Percentiles rank a stretch among this genome's conserved stretches.
Conservation (phyloP, 2,329 filamentous ascomycete species). For the Byssothecium circinans region DNA sequence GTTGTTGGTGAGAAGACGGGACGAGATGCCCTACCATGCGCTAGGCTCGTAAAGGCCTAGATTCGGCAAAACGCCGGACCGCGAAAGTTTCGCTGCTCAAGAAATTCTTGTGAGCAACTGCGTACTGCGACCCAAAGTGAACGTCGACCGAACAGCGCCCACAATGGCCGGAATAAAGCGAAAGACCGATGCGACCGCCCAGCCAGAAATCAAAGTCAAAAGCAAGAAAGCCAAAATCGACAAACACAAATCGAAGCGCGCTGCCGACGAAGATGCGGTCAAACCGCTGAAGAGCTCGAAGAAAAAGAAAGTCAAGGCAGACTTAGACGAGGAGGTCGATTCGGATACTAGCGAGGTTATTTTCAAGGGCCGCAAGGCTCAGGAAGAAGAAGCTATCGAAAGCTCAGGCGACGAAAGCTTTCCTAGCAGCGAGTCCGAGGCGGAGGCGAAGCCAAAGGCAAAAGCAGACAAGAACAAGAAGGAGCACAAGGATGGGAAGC, state of each 20-base stretch:
- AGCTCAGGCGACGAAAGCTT: slow-evolving; percentile 4
- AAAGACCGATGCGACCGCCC: slow-evolving; percentile 26
- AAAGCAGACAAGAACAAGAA: slow-evolving; percentile 25
- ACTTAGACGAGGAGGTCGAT: slow-evolving; percentile 36
- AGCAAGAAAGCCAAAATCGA: slow-evolving; percentile 46
- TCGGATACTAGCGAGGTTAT: slow-evolving; percentile 42
- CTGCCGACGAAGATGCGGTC: slow-evolving; percentile 25
- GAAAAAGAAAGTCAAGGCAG: slow-evolving; percentile 28
- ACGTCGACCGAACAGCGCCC: not conserved
- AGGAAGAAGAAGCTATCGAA: slow-evolving; percentile 21
- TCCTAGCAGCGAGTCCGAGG: slow-evolving; percentile 20
- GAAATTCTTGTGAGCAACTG: slow-evolving; percentile 18
- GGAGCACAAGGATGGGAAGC: slow-evolving; percentile 25
- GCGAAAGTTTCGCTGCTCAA: slow-evolving; percentile 2
- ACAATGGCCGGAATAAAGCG: slow-evolving; percentile 42
- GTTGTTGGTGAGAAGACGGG: not conserved
- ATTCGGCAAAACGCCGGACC: slow-evolving; percentile 18
- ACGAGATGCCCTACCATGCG: not conserved
- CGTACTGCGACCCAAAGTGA: not conserved
- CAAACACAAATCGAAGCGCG: slow-evolving; percentile 32
- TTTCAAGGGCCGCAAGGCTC: slow-evolving; percentile 23
- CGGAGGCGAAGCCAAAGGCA: slow-evolving; percentile 14
- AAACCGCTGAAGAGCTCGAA: slow-evolving; percentile 34
- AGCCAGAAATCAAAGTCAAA: slow-evolving; percentile 23
- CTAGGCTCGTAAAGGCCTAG: slow-evolving; percentile 3